Base-by-base conservation (phyloP, 441 rosid species). In the Brassica balearica region DNA sequence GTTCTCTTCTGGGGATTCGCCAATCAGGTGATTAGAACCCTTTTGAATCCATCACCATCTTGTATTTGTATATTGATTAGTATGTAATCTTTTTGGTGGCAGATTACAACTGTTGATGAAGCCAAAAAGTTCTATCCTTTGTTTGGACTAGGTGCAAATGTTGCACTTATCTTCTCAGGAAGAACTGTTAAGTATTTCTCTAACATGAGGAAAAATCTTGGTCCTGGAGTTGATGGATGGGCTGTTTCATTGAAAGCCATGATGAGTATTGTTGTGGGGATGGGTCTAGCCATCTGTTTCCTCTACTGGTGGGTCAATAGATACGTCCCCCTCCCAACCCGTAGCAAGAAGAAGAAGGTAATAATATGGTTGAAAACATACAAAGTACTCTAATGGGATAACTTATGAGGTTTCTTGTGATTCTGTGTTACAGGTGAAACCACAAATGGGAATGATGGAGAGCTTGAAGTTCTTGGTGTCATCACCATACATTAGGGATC, bases 181-280 rank as follows among this genome's bases (percentile, higher is more conserved):
- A 83, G 98, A 80, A 94, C 98, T 22, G 98, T 94, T 51, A 94
- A 94, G 78, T 94, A 94, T 71, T 92, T 94, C 84, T 94, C 98
- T 27, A 90, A 87, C 71, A 59, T 94, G 87, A 89, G 98, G 81
- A 80, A 85, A 73, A 86, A 73, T 76, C 84, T 94, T 84, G 97
- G 93, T 38, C 98, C 98, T 66, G 97, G 98, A 73, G 95, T 94
- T 74, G 98, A 94, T 81, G 98, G 98, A 29, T 94, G 98, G 98
- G 97, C 98, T 23, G 55, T 92, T 77, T 92, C 97, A 38, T 84
- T 94, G 80, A 92, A 89, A 79, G 98, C 81, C 66, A 94, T 92
- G 98, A 94, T 94, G 98, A 88, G 92, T 81, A 92, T 92, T 75
- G 98, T 94, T 46, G 96, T 94, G 20, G 43, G 86, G 77, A 84